Evolutionary conservation across 108 stramenopile species (phyloP).

Genomic region (Schizochytrium sp.): DNA sequence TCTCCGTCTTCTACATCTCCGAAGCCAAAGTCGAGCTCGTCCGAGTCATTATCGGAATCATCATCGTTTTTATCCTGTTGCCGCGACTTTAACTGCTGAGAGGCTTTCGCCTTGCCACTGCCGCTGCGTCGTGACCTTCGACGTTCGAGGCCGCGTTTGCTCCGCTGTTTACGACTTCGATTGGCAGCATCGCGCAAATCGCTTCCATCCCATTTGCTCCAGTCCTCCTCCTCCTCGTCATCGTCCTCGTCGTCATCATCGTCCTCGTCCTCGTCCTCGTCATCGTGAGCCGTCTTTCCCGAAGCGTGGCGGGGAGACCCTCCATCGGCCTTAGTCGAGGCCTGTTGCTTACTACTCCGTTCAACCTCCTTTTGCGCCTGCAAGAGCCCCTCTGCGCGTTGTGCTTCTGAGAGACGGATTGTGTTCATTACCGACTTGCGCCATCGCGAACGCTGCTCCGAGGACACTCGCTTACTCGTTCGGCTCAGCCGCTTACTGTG

Average conservation of each 20-base stretch:
- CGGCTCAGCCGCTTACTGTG: not conserved
- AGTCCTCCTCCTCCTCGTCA: not conserved
- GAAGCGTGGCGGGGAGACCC: too few relatives aligned
- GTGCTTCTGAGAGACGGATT: not conserved
- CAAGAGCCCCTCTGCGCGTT: not conserved
- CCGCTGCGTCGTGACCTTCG: too few relatives aligned
- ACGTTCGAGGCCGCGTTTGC: not conserved
- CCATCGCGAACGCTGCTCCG: not conserved
- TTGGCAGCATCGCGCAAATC: not conserved
- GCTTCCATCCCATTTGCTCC: not conserved
- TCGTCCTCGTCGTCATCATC: conserved; percentile 10
- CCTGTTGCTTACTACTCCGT: not conserved
- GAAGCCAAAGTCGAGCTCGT: not conserved
- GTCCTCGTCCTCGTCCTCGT: not conserved
- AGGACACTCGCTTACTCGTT: not conserved
- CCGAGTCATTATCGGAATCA: not conserved
- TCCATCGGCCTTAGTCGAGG: too few relatives aligned
- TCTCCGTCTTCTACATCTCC: not conserved
- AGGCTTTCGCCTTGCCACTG: too few relatives aligned
- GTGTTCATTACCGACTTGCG: conserved; percentile 16
- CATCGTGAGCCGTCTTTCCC: too few relatives aligned
- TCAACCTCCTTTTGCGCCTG: conserved; percentile 3
- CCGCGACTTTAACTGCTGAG: too few relatives aligned
- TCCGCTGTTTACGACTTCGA: not conserved
- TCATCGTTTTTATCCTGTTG: not conserved